Base-by-base conservation (phyloP, 352 stramenopile species). In the Phytophthora citrophthora region DNA sequence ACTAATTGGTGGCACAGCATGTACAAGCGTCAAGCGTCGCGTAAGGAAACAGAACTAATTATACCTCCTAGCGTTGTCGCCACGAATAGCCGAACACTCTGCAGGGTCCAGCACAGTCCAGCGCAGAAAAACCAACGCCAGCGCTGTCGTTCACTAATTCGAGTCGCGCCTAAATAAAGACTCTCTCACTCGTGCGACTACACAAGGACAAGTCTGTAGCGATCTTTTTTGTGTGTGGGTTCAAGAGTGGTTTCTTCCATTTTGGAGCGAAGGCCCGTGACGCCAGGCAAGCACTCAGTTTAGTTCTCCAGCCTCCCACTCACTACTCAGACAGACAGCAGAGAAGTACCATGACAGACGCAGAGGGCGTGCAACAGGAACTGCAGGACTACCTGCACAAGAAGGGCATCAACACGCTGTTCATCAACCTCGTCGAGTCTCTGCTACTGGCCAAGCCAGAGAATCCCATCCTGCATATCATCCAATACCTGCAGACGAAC, bases 341-440 rank as follows among this genome's bases (percentile, higher is more conserved):
- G 39, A 57, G 54, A 51, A 29, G 9, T 10, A 34, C 23, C n/a
- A 96, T 96, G 88, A 65, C 88, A 50, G 86, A 96, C 75, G 88
- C 84, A 11, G 86, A 96, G 57, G 81, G 82, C 46, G 88, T 97
- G 62, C 90, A 97, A 62, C 87, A 96, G 61, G 90, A 97, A 68
- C 80, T 97, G 70, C 90, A 97, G 78, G 86, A 95, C 34, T 97
- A 97, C 61, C 57, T 97, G 56, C 86, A 95, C 68, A 90, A 93
- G 72, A 97, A 97, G 61, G 88, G 89, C 73, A 95, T 97, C 69
- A 97, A 96, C 74, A 94, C 85, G 61, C 83, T 97, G 39, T 97
- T 97, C 60, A 95, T 96, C 55, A 97, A 96, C 76, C 74, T 97
- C 56, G 90, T 97, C 24, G 89, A 97, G 79, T 94, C 91, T 64